Base-by-base conservation (phyloP, 176 grass and related monocot genomes). In the Carex pumila region DNA sequence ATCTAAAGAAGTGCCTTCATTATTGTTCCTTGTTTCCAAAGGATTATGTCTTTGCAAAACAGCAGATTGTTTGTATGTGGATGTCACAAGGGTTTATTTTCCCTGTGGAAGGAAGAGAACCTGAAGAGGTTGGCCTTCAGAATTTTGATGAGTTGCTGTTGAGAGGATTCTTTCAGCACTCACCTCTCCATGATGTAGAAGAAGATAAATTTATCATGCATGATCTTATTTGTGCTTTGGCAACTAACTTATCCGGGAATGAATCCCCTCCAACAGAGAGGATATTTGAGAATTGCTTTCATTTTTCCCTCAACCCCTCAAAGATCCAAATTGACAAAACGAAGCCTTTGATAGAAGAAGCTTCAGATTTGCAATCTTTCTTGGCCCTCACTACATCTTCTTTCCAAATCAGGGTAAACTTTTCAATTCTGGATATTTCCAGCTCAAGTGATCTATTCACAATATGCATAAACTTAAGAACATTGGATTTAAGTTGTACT, bases 11-110 rank as follows among this genome's bases (percentile, higher is more conserved):
- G 86, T 64, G 43, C 6, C 43, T 82, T 91, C 54, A 19, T 56
- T 80, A 85, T 41, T 86, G 83, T 60, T 87, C 81, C 14, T 19
- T 90, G 22, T 90, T 86, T 80, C 84, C 84, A 54, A 90, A 72
- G 69, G 70, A 85, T 30, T 86, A 71, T 58, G 29, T 89, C 14
- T 86, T 79, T 47, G 41, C 17, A 14, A 79, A 83, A 39, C 34
- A 84, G n/a, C 61, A 73, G 13, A 41, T 84, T 6, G 56, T 84
- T 54, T 34, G 63, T 30, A 62, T 83, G 73, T 90, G 88, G 85
- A 64, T 90, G 62, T 85, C 83, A 37, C 61, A 81, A 75, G 88
- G 85, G 8, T 90, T 90, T 37, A 59, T 90, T 17, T 13, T 73
- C 6, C 3, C 5, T 0, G 53, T 58, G 4, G 58, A 29, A 56